Base-by-base conservation (phyloP, 768 basidiomycete genomes). In the Nevesoporus exiguus region DNA sequence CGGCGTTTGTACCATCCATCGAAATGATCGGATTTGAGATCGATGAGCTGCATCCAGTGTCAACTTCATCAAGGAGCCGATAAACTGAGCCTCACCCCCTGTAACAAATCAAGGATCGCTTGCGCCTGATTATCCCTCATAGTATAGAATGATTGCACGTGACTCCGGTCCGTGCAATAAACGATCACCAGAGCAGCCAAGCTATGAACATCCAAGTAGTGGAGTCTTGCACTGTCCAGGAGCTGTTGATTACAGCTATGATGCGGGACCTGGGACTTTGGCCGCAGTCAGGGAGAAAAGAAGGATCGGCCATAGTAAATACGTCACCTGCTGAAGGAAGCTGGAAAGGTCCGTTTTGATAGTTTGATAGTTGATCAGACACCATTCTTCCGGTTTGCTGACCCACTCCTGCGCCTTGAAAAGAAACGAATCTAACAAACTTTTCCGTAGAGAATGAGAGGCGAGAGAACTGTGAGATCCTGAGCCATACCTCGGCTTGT, bases 1-100 rank as follows among this genome's bases (percentile, higher is more conserved):
- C 66, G 54, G 19, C 60, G 67, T 47, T 56, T 62, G 52, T 69
- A 69, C 66, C 64, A 67, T 21, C 31, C 48, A 30, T 66, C 58
- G 15, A 70, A 44, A 27, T 57, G 47, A 14, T 53, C 42, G 0
- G 58, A 67, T 33, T 65, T 62, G 0, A 64, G 30, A 51, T 64
- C 58, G 33, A 68, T 68, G 31, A 71, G 36, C 67, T 66, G 27
- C 11, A 15, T 14, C 7, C 0, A 25, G 5, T 25, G 52, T 68
- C 30, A 57, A 27, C 19, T 25, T 45, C 0, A 40, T 19, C 33
- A 10, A 25, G 21, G 41, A 10, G 21, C 31, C 2, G 17, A 21
- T 21, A 42, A 7, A 15, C 17, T 0, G 25, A 50, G 6, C 0
- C 56, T 45, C 33, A 39, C 69, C 44, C 62, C 63, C 46, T 69